A percentile compares a stretch with the other conserved stretches of the same genome.
These are phyloP conservation scores for Deinandra increscens DNA, from an alignment of 129 eudicot genomes.

Conservation along the genomic window DNA sequence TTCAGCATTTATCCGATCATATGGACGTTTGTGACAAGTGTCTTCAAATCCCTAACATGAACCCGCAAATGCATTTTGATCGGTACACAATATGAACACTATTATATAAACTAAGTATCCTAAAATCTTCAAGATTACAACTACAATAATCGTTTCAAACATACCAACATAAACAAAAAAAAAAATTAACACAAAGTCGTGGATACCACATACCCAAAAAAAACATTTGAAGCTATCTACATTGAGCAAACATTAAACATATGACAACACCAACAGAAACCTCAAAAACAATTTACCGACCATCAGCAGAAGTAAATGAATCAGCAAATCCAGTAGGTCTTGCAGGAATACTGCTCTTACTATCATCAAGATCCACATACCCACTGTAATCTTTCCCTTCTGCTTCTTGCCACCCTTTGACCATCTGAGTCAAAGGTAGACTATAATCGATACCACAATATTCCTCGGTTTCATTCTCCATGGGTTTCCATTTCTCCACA, in stretches of 20 bases:
- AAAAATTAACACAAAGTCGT: constrained; percentile 6
- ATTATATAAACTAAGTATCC: background rate
- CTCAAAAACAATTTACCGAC: constrained; percentile 44
- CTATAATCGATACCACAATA: constrained; percentile 92
- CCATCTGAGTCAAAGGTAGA: constrained; percentile 95
- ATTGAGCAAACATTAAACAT: constrained; percentile 16
- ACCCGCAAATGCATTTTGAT: too few relatives aligned
- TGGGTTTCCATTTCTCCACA: constrained; percentile 96
- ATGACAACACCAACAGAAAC: background rate
- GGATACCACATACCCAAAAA: background rate
- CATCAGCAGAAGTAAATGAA: constrained; percentile 90
- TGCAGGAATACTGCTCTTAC: constrained; percentile 91
- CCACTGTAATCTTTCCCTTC: constrained; percentile 67
- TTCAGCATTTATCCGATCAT: too few relatives aligned
- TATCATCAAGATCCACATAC: constrained; percentile 74
- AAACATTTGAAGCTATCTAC: constrained; percentile 39
- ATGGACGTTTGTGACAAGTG: too few relatives aligned
- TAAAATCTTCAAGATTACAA: constrained; percentile 13
- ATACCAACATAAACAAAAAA: constrained; percentile 14
- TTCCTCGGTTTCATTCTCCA: constrained; percentile 76
- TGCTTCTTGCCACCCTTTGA: constrained; percentile 93
- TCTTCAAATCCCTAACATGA: too few relatives aligned
- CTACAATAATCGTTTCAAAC: constrained; percentile 16
- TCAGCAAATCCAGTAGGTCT: constrained; percentile 96
- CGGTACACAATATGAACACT: too few relatives aligned